Base-by-base conservation (phyloP, 108 stramenopile genomes). In the Cyclotella atomus region DNA sequence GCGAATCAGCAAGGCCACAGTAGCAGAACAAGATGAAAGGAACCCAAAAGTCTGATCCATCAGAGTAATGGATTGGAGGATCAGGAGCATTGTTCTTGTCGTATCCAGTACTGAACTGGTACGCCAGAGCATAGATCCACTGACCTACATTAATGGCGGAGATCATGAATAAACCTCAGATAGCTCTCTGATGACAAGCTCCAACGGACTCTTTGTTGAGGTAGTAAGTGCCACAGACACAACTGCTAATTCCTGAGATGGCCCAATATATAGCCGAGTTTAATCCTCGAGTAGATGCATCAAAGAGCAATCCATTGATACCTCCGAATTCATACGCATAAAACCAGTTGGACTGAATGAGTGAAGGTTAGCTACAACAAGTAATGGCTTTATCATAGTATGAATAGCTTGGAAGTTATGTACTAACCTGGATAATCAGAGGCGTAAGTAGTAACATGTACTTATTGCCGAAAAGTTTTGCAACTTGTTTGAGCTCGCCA, bases 401-500 rank as follows among this genome's bases (percentile, higher is more conserved):
- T 41, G 38, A 9, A 41, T 41, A 41, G 6, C 12, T 41, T 9
- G 12, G 38, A 41, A 41, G 12, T 6, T 9, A 41, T 9, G 38
- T 12, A 23, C 52, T 52, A 23, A 52, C 52, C 21, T 52, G 52
- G 24, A 52, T 52, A 23, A 52, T 52, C 52, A 52, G 24, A 52
- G 52, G 52, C 3, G 52, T 52, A 52, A 52, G 52, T 23, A 52
- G 52, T 19, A 52, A 23, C 52, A 52, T 52, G 20, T 52, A 52
- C 52, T 52, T 52, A 23, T 52, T 52, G 1, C 21, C 21, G 20
- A 52, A 52, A 19, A 52, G 24, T 5, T 52, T 52, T n/a, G 52
- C 52, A 19, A 52, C 52, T 19, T 52, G 52, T 52, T 52, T 52
- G 0, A 52, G 52, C 21, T 52, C 52, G 20, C 21, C 52, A 23